phyloP scores from a whole-genome alignment of 805 yeast genomes.

The Aciculoconidium aculeatum region DNA sequence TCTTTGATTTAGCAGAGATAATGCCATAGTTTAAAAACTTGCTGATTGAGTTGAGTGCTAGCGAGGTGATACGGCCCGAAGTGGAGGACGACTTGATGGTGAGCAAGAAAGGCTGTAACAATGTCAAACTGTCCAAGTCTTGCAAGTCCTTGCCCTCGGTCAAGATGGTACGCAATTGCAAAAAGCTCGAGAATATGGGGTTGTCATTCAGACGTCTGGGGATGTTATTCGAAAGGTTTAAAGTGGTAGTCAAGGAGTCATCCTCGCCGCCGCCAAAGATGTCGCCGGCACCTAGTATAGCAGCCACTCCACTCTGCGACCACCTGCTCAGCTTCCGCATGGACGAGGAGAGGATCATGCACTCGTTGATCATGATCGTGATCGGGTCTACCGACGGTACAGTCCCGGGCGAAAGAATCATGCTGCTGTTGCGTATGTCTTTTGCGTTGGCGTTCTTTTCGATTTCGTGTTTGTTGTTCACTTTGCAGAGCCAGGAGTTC shows the following conservation, averaged over 20 bases:
- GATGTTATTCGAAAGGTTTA: constrained; percentile 16
- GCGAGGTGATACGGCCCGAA: constrained; percentile 77
- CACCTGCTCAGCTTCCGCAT: constrained; percentile 72
- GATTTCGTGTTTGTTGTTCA: constrained; percentile 4
- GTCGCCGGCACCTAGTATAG: constrained; percentile 65
- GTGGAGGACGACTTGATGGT: constrained; percentile 80
- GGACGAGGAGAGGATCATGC: constrained; percentile 77
- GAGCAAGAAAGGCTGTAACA: constrained; percentile 81
- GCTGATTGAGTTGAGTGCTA: constrained; percentile 70
- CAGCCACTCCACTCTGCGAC: constrained; percentile 76
- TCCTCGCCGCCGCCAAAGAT: constrained; percentile 41
- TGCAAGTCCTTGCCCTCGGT: constrained; percentile 46
- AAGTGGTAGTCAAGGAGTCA: constrained; percentile 21
- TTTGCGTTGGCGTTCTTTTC: no score
- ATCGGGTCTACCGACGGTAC: constrained; percentile 59
- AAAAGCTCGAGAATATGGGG: constrained; percentile 72
- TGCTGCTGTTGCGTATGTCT: constrained; percentile 1
- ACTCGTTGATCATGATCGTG: constrained; percentile 82
- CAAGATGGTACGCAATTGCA: constrained; percentile 70
- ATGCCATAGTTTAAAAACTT: constrained; percentile 70
- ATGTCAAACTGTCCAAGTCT: constrained; percentile 62
- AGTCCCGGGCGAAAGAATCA: constrained; percentile 3
- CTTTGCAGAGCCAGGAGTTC: no score
- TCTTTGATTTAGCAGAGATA: constrained; percentile 48
- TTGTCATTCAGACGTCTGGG: constrained; percentile 20